Evolutionary conservation across 768 basidiomycete species (phyloP).

Genomic region (Suillus decipiens): DNA sequence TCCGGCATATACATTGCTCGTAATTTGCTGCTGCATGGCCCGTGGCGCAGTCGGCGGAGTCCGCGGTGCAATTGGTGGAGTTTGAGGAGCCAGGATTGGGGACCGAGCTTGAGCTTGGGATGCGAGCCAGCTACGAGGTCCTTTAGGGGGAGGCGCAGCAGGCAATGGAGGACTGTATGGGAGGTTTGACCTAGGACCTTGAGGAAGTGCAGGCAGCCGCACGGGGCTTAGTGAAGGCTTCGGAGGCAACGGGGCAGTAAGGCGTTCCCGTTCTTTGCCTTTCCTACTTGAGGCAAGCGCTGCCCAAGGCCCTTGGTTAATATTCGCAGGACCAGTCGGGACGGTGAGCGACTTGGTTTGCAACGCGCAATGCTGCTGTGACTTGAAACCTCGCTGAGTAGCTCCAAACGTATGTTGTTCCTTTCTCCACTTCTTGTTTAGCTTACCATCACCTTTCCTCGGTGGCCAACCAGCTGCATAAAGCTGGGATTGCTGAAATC

Average conservation of each 20-base stretch:
- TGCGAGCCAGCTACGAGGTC: conserved; percentile 6
- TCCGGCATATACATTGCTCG: background rate
- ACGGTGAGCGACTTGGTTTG: background rate
- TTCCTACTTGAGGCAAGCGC: conserved; percentile 4
- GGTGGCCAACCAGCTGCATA: background rate
- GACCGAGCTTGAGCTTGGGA: conserved; percentile 1
- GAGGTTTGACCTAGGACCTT: conserved; percentile 2
- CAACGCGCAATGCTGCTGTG: background rate
- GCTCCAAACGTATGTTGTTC: conserved; percentile 7
- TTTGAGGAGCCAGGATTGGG: background rate
- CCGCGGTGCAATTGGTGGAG: conserved; percentile 7
- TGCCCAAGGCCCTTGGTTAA: conserved; percentile 2
- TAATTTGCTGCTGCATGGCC: conserved; percentile 4
- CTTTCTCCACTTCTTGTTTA: conserved; percentile 13
- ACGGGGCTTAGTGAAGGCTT: conserved; percentile 1
- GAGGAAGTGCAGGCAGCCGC: background rate
- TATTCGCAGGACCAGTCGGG: background rate
- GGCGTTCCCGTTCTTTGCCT: conserved; percentile 8
- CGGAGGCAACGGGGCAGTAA: background rate
- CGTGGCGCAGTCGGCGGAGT: conserved; percentile 4
- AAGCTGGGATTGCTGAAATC: conserved; percentile 12
- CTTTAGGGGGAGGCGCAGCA: background rate
- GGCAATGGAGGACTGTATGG: conserved; percentile 7
- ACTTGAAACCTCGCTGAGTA: background rate
- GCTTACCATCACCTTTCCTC: conserved; percentile 5